A percentile compares a stretch with the other conserved stretches of the same genome.
Conservation (phyloP, 371 early-diverging fungal genomes). For the Batrachochytrium dendrobatidis region DNA sequence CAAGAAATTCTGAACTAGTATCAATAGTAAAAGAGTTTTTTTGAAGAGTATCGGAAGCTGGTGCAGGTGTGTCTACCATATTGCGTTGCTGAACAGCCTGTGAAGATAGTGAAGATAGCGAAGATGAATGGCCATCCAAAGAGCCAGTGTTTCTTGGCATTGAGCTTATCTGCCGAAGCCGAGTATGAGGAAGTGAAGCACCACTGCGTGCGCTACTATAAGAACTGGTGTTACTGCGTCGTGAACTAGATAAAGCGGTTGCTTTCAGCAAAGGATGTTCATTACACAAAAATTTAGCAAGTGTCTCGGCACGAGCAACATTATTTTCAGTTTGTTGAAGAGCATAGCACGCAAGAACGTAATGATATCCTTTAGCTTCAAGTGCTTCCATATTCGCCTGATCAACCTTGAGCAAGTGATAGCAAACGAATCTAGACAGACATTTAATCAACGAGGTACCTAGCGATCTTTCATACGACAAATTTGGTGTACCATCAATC, state of each 20-base stretch:
- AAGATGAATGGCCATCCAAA: too few relatives aligned
- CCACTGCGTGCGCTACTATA: too few relatives aligned
- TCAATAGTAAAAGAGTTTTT: too few relatives aligned
- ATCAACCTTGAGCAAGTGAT: conserved; percentile 31
- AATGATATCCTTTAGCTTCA: conserved; percentile 10
- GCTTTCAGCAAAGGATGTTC: background rate
- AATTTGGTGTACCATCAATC: background rate
- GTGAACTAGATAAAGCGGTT: background rate
- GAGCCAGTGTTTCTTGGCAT: background rate
- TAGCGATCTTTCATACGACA: conserved; percentile 21
- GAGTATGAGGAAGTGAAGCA: conserved; percentile 1
- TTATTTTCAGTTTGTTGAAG: conserved; percentile 23
- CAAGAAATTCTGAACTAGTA: too few relatives aligned
- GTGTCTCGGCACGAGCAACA: background rate
- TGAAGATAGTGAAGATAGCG: too few relatives aligned
- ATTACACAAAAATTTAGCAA: background rate
- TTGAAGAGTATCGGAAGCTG: too few relatives aligned
- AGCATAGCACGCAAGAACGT: conserved; percentile 26
- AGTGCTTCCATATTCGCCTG: conserved; percentile 22
- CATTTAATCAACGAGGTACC: conserved; percentile 26
- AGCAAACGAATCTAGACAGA: conserved; percentile 26
- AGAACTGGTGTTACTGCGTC: too few relatives aligned
- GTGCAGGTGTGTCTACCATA: too few relatives aligned
- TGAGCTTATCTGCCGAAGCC: background rate
- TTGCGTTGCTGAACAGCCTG: too few relatives aligned